Evolutionary conservation across 2,329 filamentous ascomycete species (phyloP), one percentile per base, ranked within the genome.

Genomic region (Colletotrichum zoysiae): DNA sequence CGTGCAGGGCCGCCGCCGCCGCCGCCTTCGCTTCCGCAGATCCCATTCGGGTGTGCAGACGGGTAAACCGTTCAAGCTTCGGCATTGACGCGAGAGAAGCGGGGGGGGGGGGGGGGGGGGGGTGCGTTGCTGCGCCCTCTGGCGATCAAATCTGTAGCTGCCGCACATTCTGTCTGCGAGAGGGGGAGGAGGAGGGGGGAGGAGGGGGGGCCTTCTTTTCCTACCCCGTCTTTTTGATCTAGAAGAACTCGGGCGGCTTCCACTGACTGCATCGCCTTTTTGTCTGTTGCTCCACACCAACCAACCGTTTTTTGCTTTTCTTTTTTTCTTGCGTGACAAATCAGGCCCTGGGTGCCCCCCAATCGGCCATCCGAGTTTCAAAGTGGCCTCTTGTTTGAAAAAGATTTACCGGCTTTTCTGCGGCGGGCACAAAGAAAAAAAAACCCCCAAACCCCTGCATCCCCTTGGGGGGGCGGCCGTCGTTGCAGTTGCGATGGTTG

Each of bases 71-170:
- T 6, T 4, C 9, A 18, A 23, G 26, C 44, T 62, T 55, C 40
- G 58, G 65, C 59, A 71, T 70, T 33, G 53, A 65, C 33, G 20
- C 30, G 30, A 69, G 46, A 23, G n/a, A n/a, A n/a, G n/a, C n/a
- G n/a, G n/a, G n/a, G n/a, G n/a, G n/a, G n/a, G n/a, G n/a, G n/a
- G n/a, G n/a, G n/a, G n/a, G n/a, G 20, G 23, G 4, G 26, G 70
- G 42, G 20, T 65, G 48, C 30, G 20, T 50, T 50, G 70, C 65
- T 72, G 65, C 65, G 70, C 55, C 60, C 46, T 64, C 33, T 26
- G 65, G 20, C 48, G 59, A 72, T 56, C 59, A 40, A 56, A 60
- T 65, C 70, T 50, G 40, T 65, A 61, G 64, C 40, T 38, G 48
- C 48, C 60, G 60, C 48, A 53, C 16, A 3, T 63, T 18, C 42